Evolutionary conservation across 2,329 filamentous ascomycete genomes (phyloP).

Genomic region (Lachnellula arida): DNA sequence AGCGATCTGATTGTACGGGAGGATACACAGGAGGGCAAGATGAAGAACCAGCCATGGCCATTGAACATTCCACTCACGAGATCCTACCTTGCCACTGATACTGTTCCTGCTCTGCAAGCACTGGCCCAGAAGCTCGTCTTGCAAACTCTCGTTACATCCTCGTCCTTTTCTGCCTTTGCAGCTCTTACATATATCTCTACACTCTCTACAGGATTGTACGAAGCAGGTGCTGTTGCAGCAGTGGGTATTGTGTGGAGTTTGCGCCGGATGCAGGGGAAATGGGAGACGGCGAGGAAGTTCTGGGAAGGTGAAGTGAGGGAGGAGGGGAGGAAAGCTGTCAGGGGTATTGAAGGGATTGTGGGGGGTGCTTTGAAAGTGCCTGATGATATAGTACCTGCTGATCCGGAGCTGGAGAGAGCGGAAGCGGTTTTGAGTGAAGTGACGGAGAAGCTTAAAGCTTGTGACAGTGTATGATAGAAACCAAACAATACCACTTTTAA

Average conservation of each 20-base stretch:
- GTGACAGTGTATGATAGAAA: conserved; percentile 16
- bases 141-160: conserved; percentile 65
- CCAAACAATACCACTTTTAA: not conserved
- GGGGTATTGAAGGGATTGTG: conserved; percentile 51
- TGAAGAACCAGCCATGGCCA: conserved; percentile 53
- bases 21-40: conserved; percentile 12
- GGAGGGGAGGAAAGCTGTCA: conserved; percentile 59
- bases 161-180: conserved; percentile 51
- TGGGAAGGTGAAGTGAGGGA: conserved; percentile 66
- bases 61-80: conserved; percentile 68
- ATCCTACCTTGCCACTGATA: conserved; percentile 59
- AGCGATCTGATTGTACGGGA: conserved; percentile 19
- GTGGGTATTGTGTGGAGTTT: conserved; percentile 57
- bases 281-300: conserved; percentile 55
- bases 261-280: conserved; percentile 55
- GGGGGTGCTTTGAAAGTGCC: conserved; percentile 38
- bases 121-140: conserved; percentile 70
- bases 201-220: conserved; percentile 50
- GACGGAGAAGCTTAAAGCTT: conserved; percentile 15
- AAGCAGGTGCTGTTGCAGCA: conserved; percentile 57
- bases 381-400: conserved; percentile 9
- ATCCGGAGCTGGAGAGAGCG: conserved; percentile 22
- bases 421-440: conserved; percentile 17
- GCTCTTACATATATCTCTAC: conserved; percentile 54
- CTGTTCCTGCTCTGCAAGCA: conserved; percentile 66